Evolutionary conservation across 768 basidiomycete genomes (phyloP), one percentile per base, ranked within the genome.

Genomic region (Lentinula detonsa): DNA sequence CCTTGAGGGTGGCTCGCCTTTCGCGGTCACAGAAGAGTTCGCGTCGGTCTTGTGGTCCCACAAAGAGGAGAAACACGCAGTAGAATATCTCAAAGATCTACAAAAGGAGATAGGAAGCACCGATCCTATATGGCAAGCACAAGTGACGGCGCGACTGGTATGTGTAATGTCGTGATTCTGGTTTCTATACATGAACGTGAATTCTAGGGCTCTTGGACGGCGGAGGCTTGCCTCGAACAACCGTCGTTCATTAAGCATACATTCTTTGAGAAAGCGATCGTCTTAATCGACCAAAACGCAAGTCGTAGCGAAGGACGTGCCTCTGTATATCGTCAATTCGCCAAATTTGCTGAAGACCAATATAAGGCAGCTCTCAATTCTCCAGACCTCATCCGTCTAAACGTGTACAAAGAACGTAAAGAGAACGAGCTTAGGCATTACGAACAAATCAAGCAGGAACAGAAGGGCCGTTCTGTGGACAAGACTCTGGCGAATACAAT

Each of bases 31-130:
- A 0, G 80, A 87, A 66, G 95, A 97, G 69, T 93, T 93, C 65
- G 89, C 96, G 15, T 84, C 87, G 61, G 94, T 98, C 16, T 79
- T 98, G 6, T 98, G 96, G 93, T 72, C 83, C 9, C 88, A 92
- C 62, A 85, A 84, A 48, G 96, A 99, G 69, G 90, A 93, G 65
- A 86, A 85, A 62, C 72, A 88, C 4, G 95, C 96, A 0, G 87
- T 95, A 49, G 82, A 88, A 62, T 86, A 83, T 54, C 77, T 96
- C 57, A 81, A 80, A 56, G 74, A 75, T 39, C 69, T 77, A 37
- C 28, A 68, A 35, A 52, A 37, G 46, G 48, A 34, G 9, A 33
- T 18, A 52, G 64, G 61, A 10, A 54, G 54, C 45, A 60, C 62
- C 56, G 33, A 65, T 48, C 48, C 57, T 48, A 31, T 49, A 35